These are phyloP conservation scores for Suhomyces sp. DNA, from an alignment of 805 yeast species.

Conservation along the genomic window DNA sequence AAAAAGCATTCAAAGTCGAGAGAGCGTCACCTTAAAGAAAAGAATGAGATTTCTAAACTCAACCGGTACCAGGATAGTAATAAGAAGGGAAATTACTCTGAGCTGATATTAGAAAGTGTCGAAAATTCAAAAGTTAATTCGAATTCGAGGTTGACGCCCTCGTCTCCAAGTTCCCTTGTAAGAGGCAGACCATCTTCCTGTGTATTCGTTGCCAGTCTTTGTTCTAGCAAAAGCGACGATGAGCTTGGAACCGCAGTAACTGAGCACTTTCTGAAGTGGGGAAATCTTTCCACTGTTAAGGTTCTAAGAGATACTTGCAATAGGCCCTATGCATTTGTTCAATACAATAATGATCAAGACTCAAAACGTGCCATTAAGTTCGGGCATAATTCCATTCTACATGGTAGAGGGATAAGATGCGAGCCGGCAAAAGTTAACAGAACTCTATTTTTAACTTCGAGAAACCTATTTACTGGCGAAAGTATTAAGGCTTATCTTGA, in stretches of 20 bases:
- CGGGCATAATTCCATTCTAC: conserved; percentile 67
- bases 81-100: not conserved
- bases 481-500: conserved; percentile 40
- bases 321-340: conserved; percentile 91
- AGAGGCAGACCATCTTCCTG: conserved; percentile 78
- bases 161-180: not conserved
- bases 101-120: not conserved
- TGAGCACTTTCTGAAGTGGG: conserved; percentile 67
- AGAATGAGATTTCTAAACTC: not conserved
- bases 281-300: conserved; percentile 68
- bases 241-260: conserved; percentile 67
- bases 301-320: conserved; percentile 78
- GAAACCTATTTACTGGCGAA: conserved; percentile 18
- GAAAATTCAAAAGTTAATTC: not conserved
- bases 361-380: conserved; percentile 63
- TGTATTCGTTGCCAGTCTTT: conserved; percentile 82
- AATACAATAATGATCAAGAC: conserved; percentile 67
- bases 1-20: not conserved
- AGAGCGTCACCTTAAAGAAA: not conserved
- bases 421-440: conserved; percentile 91
- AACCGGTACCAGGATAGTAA: not conserved
- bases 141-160: not conserved
- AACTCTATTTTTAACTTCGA: conserved; percentile 61
- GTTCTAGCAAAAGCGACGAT: conserved; percentile 65
- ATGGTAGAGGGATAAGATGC: conserved; percentile 78